Conservation (phyloP, 148 eudicot genomes). For the Silene latifolia region DNA sequence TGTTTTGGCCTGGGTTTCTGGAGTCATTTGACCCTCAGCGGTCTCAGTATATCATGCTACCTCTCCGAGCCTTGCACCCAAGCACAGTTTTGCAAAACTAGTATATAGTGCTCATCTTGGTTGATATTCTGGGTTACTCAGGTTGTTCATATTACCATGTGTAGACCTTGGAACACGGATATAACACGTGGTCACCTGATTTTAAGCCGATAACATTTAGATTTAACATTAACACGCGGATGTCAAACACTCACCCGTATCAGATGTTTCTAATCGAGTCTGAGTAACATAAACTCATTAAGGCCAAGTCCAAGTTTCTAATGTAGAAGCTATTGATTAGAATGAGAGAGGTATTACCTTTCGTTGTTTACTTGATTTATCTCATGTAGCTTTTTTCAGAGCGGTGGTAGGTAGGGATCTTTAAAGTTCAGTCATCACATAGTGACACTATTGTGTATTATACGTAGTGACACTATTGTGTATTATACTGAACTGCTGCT, state of each 20-base stretch:
- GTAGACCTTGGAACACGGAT: neutral
- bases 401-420: neutral
- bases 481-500: neutral
- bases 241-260: neutral
- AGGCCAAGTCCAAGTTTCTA: neutral
- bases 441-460: neutral
- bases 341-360: constrained; percentile 2
- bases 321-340: constrained; percentile 9
- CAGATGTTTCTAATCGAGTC: neutral
- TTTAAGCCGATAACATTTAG: neutral
- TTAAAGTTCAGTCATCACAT: neutral
- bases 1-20: neutral
- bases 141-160: neutral
- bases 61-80: too few relatives aligned
- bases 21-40: neutral
- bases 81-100: neutral
- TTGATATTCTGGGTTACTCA: neutral
- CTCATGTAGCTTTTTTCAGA: neutral
- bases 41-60: too few relatives aligned
- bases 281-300: neutral
- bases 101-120: neutral
- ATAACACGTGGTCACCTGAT: neutral
- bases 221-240: neutral
- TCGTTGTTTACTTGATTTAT: neutral
- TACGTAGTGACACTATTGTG: neutral